Evolutionary conservation across 148 eudicot genomes (phyloP), one percentile per base, ranked within the genome.

Genomic region (Salicornia ramosissima): DNA sequence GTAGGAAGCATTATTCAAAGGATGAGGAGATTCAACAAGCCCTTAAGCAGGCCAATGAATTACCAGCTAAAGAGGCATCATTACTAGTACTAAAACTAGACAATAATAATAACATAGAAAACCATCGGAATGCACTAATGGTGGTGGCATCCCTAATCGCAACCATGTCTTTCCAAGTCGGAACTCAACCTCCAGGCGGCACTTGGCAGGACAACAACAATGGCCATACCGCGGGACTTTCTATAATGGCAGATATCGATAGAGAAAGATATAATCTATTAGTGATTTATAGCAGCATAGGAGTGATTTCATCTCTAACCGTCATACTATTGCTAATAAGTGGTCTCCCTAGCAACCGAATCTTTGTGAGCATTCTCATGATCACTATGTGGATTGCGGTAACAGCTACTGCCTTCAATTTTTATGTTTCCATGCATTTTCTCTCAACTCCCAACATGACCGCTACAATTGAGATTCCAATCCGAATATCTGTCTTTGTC

Each of bases 121-220:
- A 29, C 24, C 73, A 76, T 36, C 55, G 71, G 0, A 76, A 60
- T 40, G 40, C 54, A 5, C 66, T 80, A 22, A 80, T 80, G 77
- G 64, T 80, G 0, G 80, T 76, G 12, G 76, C 80, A 18, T 80
- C 83, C 4, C 56, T 80, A 1, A 73, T 77, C 21, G 82, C 81
- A 33, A 69, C 76, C 7, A 80, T 80, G 80, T 78, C 83, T 14
- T 80, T 80, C 49, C 70, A 69, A 70, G 75, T 59, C 12, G 83
- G 83, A 22, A 21, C 74, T 5, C 73, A 54, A 52, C 83, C 83
- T 25, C 83, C 80, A 9, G 83, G 83, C 9, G 83, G 83, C 0
- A 69, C 29, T 11, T 74, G 70, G 81, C 81, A 78, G 67, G 79
- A 74, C 19, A 11, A 56, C 42, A n/a, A n/a, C 6, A 9, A 43